Base-by-base conservation (phyloP, 1,284 basidiomycete genomes). In the Moesziomyces globuligerus region DNA sequence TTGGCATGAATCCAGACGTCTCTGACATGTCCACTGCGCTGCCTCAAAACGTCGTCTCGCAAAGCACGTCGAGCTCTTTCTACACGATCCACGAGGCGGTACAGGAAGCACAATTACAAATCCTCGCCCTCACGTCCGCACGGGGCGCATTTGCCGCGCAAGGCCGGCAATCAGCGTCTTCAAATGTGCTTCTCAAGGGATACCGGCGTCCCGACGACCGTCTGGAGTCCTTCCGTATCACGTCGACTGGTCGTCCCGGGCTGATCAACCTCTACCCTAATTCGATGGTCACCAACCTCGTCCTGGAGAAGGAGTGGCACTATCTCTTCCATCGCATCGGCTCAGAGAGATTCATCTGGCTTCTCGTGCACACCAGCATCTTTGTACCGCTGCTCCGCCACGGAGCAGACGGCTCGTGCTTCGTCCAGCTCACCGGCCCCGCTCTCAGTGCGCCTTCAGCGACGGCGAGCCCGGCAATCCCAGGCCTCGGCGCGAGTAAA, bases 371-470 rank as follows among this genome's bases (percentile, higher is more conserved):
- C 52, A 89, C 90, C 0, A 89, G 87, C 15, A 75, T 93, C 23
- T 94, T 93, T 76, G 78, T 89, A 13, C 84, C 89, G 1, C 79
- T 94, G 7, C 88, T 89, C 10, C 20, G 21, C 8, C 9, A 48
- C 2, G 69, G 46, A 0, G 51, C 55, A 2, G 59, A 67, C 0
- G 92, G 92, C 70, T 88, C 87, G n/a, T 93, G 90, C 75, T 86
- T 90, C 15, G 90, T 89, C 62, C 92, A 94, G 81, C 80, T 93
- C 58, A 88, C 89, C 0, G 93, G 92, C 3, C 84, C 86, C 29
- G 88, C 90, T 2, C 76, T 94, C 10, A 83, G 88, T 17, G 85
- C 87, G 47, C 44, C 25, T 8, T 8, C 59, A 1, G 7, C 48
- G 2, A 23, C 8, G 4, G 26, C 8, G 10, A n/a, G n/a, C 23